Evolutionary conservation across 371 early-diverging fungal species (phyloP), one percentile per base, ranked within the genome.

Genomic region (Paraphysoderma sedebokerense): DNA sequence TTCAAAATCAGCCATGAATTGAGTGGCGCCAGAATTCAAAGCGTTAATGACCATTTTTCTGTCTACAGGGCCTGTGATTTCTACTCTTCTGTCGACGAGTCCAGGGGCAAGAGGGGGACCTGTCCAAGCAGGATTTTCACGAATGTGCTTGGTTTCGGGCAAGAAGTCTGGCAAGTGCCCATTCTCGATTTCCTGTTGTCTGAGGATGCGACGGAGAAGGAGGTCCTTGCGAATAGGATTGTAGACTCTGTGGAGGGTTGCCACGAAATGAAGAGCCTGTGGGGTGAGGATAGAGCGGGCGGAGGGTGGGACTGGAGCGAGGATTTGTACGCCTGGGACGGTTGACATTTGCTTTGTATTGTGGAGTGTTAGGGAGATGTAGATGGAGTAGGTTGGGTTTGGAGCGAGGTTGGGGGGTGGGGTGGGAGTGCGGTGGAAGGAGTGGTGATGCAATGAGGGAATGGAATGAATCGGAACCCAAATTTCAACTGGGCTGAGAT

Each of bases 31-130:
- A 11, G 87, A 80, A 72, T 92, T 93, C 56, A 92, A 69, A 26
- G 92, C 95, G 53, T 93, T 93, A 64, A 93, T 93, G 56, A 93
- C 89, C 95, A 93, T 93, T 68, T 93, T 93, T 56, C 95, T 80
- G 66, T 90, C 92, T 34, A 91, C 92, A 13, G 95, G 95, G 19
- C 95, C 95, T 34, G 95, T 93, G 64, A 93, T 93, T 66, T 93
- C 95, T 45, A 92, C 92, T 39, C 92, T 77, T 38, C 95, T 80
- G 64, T 93, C 92, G 11, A 75, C 66, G 36, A 93, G 66, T 4
- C 92, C 92, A 5, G 91, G 92, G 11, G 87, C 92, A 44, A 89
- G 92, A 28, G 57, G 55, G 29, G 95, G 91, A 23, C 81, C 90
- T 52, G 73, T 62, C 95, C 95, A 93, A 24, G 79, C 74, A 30